These are phyloP conservation scores for Penstemon davidsonii DNA, from an alignment of 257 asterid species.

Conservation along the genomic window DNA sequence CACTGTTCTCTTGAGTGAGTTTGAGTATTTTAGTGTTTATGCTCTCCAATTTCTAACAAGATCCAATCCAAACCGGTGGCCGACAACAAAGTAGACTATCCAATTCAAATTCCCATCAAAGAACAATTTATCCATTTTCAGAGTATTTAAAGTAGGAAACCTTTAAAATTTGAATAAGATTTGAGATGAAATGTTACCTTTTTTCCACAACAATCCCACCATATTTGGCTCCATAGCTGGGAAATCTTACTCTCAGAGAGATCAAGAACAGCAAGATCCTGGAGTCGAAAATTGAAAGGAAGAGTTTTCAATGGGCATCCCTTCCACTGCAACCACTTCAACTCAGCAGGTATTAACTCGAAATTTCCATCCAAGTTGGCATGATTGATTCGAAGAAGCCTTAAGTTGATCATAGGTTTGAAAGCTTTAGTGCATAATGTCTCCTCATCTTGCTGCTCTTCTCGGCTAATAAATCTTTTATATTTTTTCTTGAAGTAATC, in stretches of 20 bases:
- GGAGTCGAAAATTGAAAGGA: conserved; percentile 26
- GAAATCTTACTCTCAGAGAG: conserved; percentile 32
- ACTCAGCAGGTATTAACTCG: conserved; percentile 30
- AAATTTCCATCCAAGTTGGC: conserved; percentile 37
- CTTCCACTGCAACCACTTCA: conserved; percentile 40
- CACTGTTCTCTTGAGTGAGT: no score
- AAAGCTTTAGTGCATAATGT: conserved; percentile 26
- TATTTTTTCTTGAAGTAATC: conserved; percentile 26
- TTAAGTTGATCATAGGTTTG: conserved; percentile 30
- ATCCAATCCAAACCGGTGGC: no score
- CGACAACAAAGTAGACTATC: no score
- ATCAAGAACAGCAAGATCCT: conserved; percentile 37
- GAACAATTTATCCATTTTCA: no score
- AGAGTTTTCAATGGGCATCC: conserved; percentile 28
- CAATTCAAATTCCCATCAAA: no score
- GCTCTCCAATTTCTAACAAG: no score
- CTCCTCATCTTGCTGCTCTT: conserved; percentile 15
- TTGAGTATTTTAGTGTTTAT: no score
- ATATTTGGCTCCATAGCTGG: conserved; percentile 20
- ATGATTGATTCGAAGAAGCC: conserved; percentile 34
- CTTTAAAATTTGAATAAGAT: no score
- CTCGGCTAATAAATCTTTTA: conserved; percentile 1
- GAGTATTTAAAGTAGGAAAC: no score
- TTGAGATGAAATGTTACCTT: conserved; percentile 24
- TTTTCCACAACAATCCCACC: conserved; percentile 22